Evolutionary conservation across 345 rosid genomes (phyloP).

Genomic region (Salix koriyanagi): DNA sequence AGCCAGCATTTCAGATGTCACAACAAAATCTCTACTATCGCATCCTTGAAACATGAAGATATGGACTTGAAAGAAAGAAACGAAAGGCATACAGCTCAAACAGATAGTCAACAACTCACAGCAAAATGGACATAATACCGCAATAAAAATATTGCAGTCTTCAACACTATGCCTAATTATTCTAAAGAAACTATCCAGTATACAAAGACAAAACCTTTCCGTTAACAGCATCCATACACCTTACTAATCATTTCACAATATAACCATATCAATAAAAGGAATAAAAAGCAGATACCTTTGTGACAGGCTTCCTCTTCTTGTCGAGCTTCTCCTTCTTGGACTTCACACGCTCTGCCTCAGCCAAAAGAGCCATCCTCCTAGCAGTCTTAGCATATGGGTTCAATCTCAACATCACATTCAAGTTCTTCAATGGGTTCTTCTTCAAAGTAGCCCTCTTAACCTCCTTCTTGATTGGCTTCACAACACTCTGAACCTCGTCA

Average conservation of each 20-base stretch:
- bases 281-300: slow-evolving; percentile 49
- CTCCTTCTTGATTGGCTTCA: slow-evolving; percentile 69
- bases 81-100: too few species aligned
- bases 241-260: neutral
- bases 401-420: slow-evolving; percentile 71
- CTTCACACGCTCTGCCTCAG: slow-evolving; percentile 88
- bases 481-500: slow-evolving; percentile 91
- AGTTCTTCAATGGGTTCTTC: slow-evolving; percentile 93
- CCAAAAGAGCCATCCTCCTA: slow-evolving; percentile 83
- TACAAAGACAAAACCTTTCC: neutral
- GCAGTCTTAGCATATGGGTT: slow-evolving; percentile 98
- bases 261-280: neutral
- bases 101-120: too few species aligned
- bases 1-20: too few species aligned
- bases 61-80: too few species aligned
- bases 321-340: slow-evolving; percentile 97
- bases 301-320: slow-evolving; percentile 59
- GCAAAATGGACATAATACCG: too few species aligned
- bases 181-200: neutral
- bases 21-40: too few species aligned
- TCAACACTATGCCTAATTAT: neutral
- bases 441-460: slow-evolving; percentile 71
- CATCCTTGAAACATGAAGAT: too few species aligned
- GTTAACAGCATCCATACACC: neutral
- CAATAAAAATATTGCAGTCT: neutral